Evolutionary conservation across 2,329 filamentous ascomycete genomes (phyloP).

Genomic region (Westerdykella ornata): DNA sequence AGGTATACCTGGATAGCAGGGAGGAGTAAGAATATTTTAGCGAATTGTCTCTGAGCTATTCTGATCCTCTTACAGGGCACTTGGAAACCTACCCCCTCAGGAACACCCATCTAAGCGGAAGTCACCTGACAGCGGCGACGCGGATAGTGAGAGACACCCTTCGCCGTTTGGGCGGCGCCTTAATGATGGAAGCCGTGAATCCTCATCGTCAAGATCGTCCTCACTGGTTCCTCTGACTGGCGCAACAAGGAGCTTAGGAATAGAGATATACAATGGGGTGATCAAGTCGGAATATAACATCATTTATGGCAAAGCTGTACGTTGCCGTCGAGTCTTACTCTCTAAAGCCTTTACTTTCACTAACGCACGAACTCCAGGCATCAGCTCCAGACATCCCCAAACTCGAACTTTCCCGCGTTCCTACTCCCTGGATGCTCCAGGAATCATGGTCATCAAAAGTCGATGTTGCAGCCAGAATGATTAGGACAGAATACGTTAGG

Average conservation of each 20-base stretch:
- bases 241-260: too few species aligned
- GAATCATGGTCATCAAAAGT: conserved; percentile 24
- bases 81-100: too few species aligned
- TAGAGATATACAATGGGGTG: conserved; percentile 38
- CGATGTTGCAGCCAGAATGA: conserved; percentile 27
- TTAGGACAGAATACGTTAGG: conserved; percentile 36
- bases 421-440: conserved; percentile 35
- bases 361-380: conserved; percentile 6
- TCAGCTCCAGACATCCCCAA: conserved; percentile 13
- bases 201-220: too few species aligned
- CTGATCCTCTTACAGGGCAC: too few species aligned
- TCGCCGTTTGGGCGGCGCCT: too few species aligned
- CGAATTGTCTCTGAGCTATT: too few species aligned
- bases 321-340: conserved; percentile 1
- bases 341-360: neutral
- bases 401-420: conserved; percentile 30
- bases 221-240: too few species aligned
- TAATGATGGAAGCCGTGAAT: too few species aligned
- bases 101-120: too few species aligned
- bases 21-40: conserved; percentile 14
- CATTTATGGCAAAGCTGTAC: conserved; percentile 31
- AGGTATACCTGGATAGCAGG: conserved; percentile 37
- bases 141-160: too few species aligned
- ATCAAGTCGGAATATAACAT: conserved; percentile 34
- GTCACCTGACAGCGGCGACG: too few species aligned